Evolutionary conservation across 1,284 basidiomycete species (phyloP), one percentile per base, ranked within the genome.

Genomic region (Ustilago trichophora): DNA sequence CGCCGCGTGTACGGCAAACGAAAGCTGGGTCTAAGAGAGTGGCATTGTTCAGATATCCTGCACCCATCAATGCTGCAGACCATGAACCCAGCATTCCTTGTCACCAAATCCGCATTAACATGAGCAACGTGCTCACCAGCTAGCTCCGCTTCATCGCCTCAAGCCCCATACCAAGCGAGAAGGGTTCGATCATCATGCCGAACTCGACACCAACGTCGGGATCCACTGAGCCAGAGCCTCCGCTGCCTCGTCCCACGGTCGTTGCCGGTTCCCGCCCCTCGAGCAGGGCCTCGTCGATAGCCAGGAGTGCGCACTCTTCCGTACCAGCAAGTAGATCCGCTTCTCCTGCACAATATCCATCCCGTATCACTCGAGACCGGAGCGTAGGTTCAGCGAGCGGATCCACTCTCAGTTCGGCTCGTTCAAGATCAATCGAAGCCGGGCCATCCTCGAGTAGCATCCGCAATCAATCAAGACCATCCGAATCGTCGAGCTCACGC

Each of bases 221-320:
- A 6, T 13, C 24, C 3, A 41, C 44, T 9, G 49, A 53, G 4
- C 13, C 22, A 3, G 55, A 57, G 3, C 38, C 37, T 6, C 58
- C 65, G 8, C 40, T 68, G 16, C 65, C 65, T 13, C 49, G 65
- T 4, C 54, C 65, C 4, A 68, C 58, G n/a, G 55, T 68, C 15
- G 46, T 62, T 18, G 36, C 38, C 6, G 36, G 58, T 11, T 62
- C 65, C n/a, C 37, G 49, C 8, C 25, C 57, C 2, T 53, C 64
- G 6, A 56, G 57, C 22, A 41, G 51, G 27, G 27, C 58, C 5
- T 62, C 65, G 13, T 53, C 54, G 10, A 48, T 37, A 26, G 36
- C 47, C 2, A 42, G 46, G 19, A 56, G 65, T 22, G 25, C 27
- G 7, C 11, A 25, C 15, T 41, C 64, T 2, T 45, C 64, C 4